Percentiles rank a stretch among this genome's conserved stretches.
phyloP scores from a whole-genome alignment of 2,329 filamentous ascomycete species.

The Trichoderma polysporum region DNA sequence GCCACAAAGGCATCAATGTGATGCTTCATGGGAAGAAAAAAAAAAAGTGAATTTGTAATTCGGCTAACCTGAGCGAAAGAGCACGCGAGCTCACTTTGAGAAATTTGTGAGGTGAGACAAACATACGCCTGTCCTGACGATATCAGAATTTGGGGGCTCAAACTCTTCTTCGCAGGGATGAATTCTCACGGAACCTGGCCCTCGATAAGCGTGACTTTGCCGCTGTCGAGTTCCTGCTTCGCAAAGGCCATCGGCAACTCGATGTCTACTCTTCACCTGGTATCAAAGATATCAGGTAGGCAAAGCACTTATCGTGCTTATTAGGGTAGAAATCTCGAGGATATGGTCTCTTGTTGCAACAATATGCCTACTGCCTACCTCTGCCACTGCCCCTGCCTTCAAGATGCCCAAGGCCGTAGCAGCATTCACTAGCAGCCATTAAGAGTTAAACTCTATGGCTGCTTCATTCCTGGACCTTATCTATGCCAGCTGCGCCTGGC shows the following conservation, averaged over 20 bases:
- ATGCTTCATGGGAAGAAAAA: neutral
- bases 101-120: slow-evolving; percentile 58
- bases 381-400: neutral
- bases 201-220: slow-evolving; percentile 83
- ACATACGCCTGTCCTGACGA: no score
- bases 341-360: neutral
- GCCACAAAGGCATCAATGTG: no score
- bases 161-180: slow-evolving; percentile 50
- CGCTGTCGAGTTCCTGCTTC: slow-evolving; percentile 79
- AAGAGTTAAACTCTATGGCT: neutral
- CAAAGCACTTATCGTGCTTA: neutral
- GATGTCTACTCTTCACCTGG: slow-evolving; percentile 78
- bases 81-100: slow-evolving; percentile 60
- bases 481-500: neutral
- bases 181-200: slow-evolving; percentile 70
- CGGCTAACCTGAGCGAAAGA: slow-evolving; percentile 38
- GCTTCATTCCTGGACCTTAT: neutral
- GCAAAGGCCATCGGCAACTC: slow-evolving; percentile 78
- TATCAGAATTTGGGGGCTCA: neutral
- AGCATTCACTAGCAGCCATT: neutral
- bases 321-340: neutral
- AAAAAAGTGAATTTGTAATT: neutral
- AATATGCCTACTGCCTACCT: neutral
- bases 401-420: neutral
- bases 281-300: slow-evolving; percentile 69